Evolutionary conservation across 2,329 filamentous ascomycete genomes (phyloP).

Genomic region (Arthrobotrys entomopaga): DNA sequence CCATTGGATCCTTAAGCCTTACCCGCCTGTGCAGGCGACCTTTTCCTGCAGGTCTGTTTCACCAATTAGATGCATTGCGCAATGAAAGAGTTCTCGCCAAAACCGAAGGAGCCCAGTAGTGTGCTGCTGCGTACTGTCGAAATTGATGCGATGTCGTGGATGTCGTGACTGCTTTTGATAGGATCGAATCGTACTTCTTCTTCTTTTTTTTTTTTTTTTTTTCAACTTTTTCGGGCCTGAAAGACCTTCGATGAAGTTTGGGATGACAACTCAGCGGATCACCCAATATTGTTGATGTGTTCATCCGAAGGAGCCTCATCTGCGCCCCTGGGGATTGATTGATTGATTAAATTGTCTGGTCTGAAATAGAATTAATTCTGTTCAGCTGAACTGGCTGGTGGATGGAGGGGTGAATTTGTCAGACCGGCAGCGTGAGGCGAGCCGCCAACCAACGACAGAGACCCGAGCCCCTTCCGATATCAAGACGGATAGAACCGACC

Average conservation of each 20-base stretch:
- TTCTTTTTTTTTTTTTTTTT: too few species aligned
- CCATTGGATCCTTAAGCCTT: conserved; percentile 42
- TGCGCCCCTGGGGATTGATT: conserved; percentile 6
- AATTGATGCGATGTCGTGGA: too few species aligned
- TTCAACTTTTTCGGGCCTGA: too few species aligned
- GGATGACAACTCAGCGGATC: not conserved
- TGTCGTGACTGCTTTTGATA: too few species aligned
- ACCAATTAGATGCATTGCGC: not conserved
- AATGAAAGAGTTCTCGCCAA: conserved; percentile 3
- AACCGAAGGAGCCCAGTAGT: too few species aligned
- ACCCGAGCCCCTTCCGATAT: not conserved
- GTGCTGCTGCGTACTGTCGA: too few species aligned
- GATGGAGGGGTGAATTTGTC: conserved; percentile 6
- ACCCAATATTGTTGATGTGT: too few species aligned
- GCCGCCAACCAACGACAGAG: too few species aligned
- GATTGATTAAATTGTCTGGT: conserved; percentile 19
- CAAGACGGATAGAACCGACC: conserved; percentile 8
- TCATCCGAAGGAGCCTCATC: conserved; percentile 34
- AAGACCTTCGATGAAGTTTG: too few species aligned
- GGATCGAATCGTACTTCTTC: too few species aligned
- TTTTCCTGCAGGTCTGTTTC: too few species aligned
- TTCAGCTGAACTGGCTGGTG: conserved; percentile 51
- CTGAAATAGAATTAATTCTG: conserved; percentile 36
- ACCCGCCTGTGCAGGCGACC: conserved; percentile 40
- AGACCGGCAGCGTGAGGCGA: too few species aligned